Base-by-base conservation (phyloP, 1,284 basidiomycete species). In the Chalciporus piperatoides region DNA sequence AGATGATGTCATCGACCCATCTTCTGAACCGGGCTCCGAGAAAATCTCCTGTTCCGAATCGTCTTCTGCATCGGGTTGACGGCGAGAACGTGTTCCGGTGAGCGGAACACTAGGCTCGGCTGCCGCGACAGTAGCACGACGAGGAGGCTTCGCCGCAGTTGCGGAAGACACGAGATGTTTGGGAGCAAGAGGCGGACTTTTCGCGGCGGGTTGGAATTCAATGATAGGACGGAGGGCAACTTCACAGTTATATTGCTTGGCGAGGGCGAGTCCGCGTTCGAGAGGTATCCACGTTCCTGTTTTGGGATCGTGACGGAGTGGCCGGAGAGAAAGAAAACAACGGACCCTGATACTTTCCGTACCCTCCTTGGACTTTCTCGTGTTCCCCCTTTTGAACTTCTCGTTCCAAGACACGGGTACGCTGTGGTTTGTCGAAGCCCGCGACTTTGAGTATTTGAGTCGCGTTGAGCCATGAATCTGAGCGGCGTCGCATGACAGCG, bases 401-500 rank as follows among this genome's bases (percentile, higher is more conserved):
- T 56, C 97, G 84, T 70, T 99, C 97, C 42, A 99, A 79, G 11
- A 99, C 95, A 52, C 97, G 84, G 49, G 97, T 99, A 43, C 97
- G 80, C 68, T 99, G 97, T 1, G 97, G 97, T 69, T 99, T 99
- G 74, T 99, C 97, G 60, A 99, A 97, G 9, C 96, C 97, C 28
- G 96, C 97, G 59, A 99, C 96, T 70, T 99, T 99, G 66, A 99
- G 83, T 55, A 99, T 97, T 71, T 99, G 97, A 1, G 97, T 99
- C 68, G 97, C 97, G 78, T 99, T 99, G 52, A 97, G 78, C 91
- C 97, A 99, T 42, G 88, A 90, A 72, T 99, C 97, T 37, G 90
- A 81, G 61, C 95, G 85, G 58, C 97, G 81, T 46, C 96, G 84
- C 97, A 99, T 99, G 57, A 99, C 94, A 46, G 97, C 96, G 62